A percentile compares a stretch with the other conserved stretches of the same genome.
These are phyloP conservation scores for Pterocarpus santalinus DNA, from an alignment of 306 rosid species.

Conservation along the genomic window DNA sequence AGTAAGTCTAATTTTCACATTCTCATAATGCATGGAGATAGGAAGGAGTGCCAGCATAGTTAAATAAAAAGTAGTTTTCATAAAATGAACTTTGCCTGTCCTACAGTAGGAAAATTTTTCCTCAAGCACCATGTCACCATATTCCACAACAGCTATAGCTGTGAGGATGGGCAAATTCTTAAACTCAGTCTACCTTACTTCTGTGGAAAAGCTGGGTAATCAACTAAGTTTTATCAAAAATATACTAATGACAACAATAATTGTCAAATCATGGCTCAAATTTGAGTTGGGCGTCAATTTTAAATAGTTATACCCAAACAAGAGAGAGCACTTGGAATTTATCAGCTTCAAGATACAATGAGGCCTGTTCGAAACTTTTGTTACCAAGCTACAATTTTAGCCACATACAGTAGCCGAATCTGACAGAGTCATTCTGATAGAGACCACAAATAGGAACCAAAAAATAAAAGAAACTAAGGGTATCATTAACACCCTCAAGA, in stretches of 20 bases:
- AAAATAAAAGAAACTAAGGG: too few relatives aligned
- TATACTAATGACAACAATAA: background rate
- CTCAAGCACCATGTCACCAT: background rate
- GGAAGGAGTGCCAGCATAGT: slow-evolving; percentile 15
- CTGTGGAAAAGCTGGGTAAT: background rate
- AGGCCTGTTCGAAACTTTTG: background rate
- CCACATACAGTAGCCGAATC: slow-evolving; percentile 16
- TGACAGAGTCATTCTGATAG: background rate
- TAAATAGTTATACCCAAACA: slow-evolving; percentile 14
- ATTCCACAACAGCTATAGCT: slow-evolving; percentile 20
- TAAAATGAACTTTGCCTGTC: background rate
- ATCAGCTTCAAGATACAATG: slow-evolving; percentile 21
- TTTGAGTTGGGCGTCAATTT: background rate
- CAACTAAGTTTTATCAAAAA: background rate
- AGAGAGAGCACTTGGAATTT: slow-evolving; percentile 5
- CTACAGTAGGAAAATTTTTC: too few relatives aligned
- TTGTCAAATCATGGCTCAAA: background rate
- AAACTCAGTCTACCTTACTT: background rate
- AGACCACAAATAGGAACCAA: too few relatives aligned
- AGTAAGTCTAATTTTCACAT: slow-evolving; percentile 14
- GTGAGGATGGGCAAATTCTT: slow-evolving; percentile 18
- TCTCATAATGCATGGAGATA: background rate
- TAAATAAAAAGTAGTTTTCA: slow-evolving; percentile 8
- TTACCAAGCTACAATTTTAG: slow-evolving; percentile 2
- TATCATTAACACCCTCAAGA: too few relatives aligned